Evolutionary conservation across 495 filamentous ascomycete genomes (phyloP), one percentile per base, ranked within the genome.

Genomic region (Xylaria cubensis): DNA sequence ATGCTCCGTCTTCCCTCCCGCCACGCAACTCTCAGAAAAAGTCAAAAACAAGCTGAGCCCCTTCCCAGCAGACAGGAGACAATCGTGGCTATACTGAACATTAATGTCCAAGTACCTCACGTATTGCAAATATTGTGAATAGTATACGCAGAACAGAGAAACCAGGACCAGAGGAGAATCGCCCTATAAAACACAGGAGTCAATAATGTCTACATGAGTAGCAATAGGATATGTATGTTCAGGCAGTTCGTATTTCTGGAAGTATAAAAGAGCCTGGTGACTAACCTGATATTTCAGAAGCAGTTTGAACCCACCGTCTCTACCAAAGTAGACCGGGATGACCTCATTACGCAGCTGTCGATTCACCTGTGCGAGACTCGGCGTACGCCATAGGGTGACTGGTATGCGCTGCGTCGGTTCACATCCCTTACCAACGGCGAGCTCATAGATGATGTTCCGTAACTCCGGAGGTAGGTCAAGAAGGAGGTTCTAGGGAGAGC

Each of bases 401-500:
- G 34, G 59, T n/a, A 42, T 24, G 7, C 9, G 34, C 5, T 13
- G 2, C n/a, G 17, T 41, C n/a, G 59, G 59, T 6, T n/a, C 9
- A 8, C 34, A 61, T 32, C 32, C 34, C 21, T 24, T 51, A 2
- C n/a, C 48, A 13, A 61, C 17, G 36, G 12, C 19, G n/a, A 62
- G 36, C 32, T 42, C 36, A 13, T 62, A 62, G 34, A 62, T 62
- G 59, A 36, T 19, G 59, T 24, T 42, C n/a, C 36, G 59, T 21
- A 62, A 42, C 36, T 62, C 59, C 17, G 59, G 59, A 15, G 59
- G 59, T 9, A 62, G n/a, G 36, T 42, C 36, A 15, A 62, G 59
- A 24, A 62, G 59, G 4, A 62, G 36, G 34, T 62, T 62, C 59
- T 62, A 15, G 13, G 7, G 19, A 62, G 19, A 41, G 9, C 17